Base-by-base conservation (phyloP, 163 green algal species). In the Scenedesmus sp. region DNA sequence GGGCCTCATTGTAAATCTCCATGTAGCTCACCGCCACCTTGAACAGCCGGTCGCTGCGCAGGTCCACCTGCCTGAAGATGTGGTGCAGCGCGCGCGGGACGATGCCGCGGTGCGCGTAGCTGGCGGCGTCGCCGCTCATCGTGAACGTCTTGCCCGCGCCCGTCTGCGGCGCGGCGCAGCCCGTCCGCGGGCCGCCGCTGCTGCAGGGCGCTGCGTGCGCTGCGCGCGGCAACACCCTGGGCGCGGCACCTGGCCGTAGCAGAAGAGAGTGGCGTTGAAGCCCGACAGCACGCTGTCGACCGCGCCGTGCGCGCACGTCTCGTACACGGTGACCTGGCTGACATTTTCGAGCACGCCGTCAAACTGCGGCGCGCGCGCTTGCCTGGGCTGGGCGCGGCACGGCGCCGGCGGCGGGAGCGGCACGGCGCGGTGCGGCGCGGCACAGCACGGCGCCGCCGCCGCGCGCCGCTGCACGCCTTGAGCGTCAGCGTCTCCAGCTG, bases 131-230 rank as follows among this genome's bases (percentile, higher is more conserved):
- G 22, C 88, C 89, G 0, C 83, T 80, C 86, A 96, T 94, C 29
- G 87, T 95, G 86, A 93, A 95, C 0, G 92, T 96, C 83, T 96
- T 96, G 26, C 92, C 92, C 2, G 90, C 85, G 3, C 91, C 92
- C 15, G 92, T 96, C 87, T 93, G 82, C n/a, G 29, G n/a, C n/a
- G 39, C 39, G 39, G 39, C 39, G 39, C 7, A 6, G 39, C 39
- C 7, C 50, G 48, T 28, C 54, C 18, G 69, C 57, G n/a, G 18
- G 70, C 31, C 29, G 24, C 29, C 4, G 7, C 26, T 29, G 28
- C 13, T 34, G 11, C 56, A 64, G 31, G 31, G 13, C 45, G 33
- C n/a, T 47, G 39, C 39, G 39, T 47, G 39, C 6, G 7, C 7
- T 47, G 15, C 60, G 33, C 10, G 18, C 20, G 18, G 15, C 18